Percentiles rank a stretch among this genome's conserved stretches.
phyloP scores from a whole-genome alignment of 192 early-diverging fungal genomes.

The Backusella circina region DNA sequence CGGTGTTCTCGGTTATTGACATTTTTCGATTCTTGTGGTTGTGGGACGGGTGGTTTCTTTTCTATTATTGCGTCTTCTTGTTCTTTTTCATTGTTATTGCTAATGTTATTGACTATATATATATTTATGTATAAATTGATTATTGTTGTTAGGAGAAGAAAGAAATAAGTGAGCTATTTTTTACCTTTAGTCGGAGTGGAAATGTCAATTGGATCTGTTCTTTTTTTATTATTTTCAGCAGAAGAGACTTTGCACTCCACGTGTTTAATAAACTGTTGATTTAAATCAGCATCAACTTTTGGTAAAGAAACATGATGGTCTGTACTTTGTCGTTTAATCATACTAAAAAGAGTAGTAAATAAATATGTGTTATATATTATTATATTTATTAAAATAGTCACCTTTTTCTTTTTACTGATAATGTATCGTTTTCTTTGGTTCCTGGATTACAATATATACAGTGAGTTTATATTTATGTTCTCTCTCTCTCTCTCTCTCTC shows the following conservation, averaged over 20 bases:
- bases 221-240: neutral
- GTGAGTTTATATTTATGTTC: neutral
- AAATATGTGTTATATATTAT: neutral
- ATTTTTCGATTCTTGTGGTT: neutral
- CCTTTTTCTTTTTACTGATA: neutral
- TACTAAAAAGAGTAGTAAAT: neutral
- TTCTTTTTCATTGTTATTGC: neutral
- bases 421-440: neutral
- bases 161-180: neutral
- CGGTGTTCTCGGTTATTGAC: neutral
- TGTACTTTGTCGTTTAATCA: constrained; percentile 6
- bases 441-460: neutral
- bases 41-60: neutral
- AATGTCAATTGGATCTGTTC: neutral
- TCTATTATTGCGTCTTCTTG: neutral
- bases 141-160: neutral
- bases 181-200: neutral
- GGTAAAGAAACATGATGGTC: constrained; percentile 2
- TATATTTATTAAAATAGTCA: neutral
- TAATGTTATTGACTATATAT: neutral
- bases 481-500: neutral
- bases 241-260: neutral
- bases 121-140: too few relatives aligned
- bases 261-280: constrained; percentile 6
- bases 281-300: constrained; percentile 1